Evolutionary conservation across 352 stramenopile species (phyloP).

Genomic region (Phytophthora sojae): DNA sequence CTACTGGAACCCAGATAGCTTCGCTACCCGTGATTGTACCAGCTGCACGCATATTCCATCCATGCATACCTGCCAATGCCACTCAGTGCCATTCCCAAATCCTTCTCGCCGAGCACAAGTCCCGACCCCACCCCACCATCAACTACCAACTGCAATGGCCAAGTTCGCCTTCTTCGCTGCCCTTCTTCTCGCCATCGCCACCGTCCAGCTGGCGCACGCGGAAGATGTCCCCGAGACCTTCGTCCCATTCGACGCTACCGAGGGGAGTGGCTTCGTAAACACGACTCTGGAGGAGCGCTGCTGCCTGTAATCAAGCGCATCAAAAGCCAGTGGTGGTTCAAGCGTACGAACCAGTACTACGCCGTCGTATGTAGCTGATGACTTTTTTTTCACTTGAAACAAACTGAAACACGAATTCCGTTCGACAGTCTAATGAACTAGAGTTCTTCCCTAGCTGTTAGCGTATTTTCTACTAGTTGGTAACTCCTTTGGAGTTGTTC

Average conservation of each 20-base stretch:
- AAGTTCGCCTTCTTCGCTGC: not conserved
- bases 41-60: no score
- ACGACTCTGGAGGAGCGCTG: no score
- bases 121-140: not conserved
- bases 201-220: not conserved
- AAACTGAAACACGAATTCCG: not conserved
- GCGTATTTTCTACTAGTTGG: not conserved
- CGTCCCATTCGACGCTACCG: not conserved
- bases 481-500: slow-evolving; percentile 1
- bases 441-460: slow-evolving; percentile 25
- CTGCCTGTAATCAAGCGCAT: not conserved
- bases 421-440: not conserved
- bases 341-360: no score
- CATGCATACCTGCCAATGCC: no score
- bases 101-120: not conserved
- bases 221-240: not conserved
- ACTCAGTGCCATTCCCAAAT: not conserved
- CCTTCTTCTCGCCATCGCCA: not conserved
- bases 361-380: not conserved
- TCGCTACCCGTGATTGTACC: no score
- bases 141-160: not conserved
- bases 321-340: not conserved
- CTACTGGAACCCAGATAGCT: no score
- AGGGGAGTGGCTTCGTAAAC: not conserved
- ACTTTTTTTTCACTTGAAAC: not conserved